Base-by-base conservation (phyloP, 768 basidiomycete species). In the Lactarius psammicola region DNA sequence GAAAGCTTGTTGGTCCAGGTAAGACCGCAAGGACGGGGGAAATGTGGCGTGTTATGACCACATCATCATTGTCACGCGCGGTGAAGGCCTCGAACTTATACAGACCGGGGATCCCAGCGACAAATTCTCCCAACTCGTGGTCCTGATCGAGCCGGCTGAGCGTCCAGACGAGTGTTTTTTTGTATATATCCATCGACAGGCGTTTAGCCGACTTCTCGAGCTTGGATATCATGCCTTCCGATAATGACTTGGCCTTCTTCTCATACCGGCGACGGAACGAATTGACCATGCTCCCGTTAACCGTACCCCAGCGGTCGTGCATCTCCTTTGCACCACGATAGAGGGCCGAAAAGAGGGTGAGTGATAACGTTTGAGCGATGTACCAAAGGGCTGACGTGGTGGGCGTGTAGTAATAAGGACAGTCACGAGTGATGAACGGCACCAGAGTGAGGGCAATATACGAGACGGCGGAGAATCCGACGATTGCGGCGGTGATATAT, bases 331-430 rank as follows among this genome's bases (percentile, higher is more conserved):
- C n/a, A 0, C 1, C 15, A 40, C 6, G 38, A 40, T 40, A 17
- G 13, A 40, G 2, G 38, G 7, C 15, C 38, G 5, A 40, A 18
- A 40, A 15, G 17, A 17, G 7, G 17, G 6, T 5, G 38, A 40
- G 38, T 40, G 38, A 17, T 5, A 40, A 1, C 6, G 17, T 15
- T 44, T n/a, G 44, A 3, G 1, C 8, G 9, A 8, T 17, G 44
- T 44, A 60, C 59, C 59, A 60, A n/a, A 60, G 31, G n/a, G 51
- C 20, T 2, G 59, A 13, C 46, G 61, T 40, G 20, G 30, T n/a
- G 1, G 61, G 54, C 44, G 8, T 31, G 30, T 36, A 13, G n/a
- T n/a, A n/a, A 38, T 62, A 62, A 11, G 61, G 53, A 26, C 30
- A 36, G 6, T 62, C 38, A 6, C 17, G 38, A 6, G 51, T 26